Conservation (phyloP, 225 moss, liverwort and hornwort genomes). For the Physcomitrium patens region DNA sequence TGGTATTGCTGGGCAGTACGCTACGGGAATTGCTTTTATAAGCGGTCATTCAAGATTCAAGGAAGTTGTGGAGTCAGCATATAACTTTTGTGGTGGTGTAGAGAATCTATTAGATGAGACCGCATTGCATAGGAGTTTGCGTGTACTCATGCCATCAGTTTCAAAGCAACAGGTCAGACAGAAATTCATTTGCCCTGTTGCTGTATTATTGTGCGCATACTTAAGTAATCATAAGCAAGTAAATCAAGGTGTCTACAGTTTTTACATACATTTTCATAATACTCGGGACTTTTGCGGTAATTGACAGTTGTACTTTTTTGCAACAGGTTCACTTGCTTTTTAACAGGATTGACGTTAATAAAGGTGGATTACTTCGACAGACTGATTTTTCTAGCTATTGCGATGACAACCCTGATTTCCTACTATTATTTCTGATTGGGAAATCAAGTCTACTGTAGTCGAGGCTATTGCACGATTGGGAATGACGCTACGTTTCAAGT, state of each 20-base stretch:
- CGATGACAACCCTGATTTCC: slow-evolving; percentile 81
- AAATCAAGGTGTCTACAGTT: neutral
- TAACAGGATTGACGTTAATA: slow-evolving; percentile 69
- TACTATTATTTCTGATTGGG: slow-evolving; percentile 81
- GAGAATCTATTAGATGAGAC: slow-evolving; percentile 64
- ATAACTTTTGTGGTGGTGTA: slow-evolving; percentile 73
- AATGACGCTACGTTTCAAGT: slow-evolving; percentile 21
- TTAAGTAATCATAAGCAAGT: slow-evolving; percentile 14
- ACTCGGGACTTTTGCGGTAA: slow-evolving; percentile 21
- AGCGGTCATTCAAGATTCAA: slow-evolving; percentile 71
- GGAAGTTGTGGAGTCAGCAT: slow-evolving; percentile 66
- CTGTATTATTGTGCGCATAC: neutral
- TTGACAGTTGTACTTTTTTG: slow-evolving; percentile 11
- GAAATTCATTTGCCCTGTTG: slow-evolving; percentile 21
- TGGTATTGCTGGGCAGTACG: slow-evolving; percentile 62
- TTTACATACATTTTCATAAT: neutral
- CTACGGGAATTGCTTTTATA: slow-evolving; percentile 81
- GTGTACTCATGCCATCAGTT: slow-evolving; percentile 63
- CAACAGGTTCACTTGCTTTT: slow-evolving; percentile 72
- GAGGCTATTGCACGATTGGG: slow-evolving; percentile 10
- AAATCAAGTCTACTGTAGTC: slow-evolving; percentile 62
- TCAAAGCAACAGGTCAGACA: slow-evolving; percentile 72
- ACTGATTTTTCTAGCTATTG: slow-evolving; percentile 73
- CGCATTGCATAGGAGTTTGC: slow-evolving; percentile 61
- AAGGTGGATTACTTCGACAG: slow-evolving; percentile 67